phyloP scores from a whole-genome alignment of 192 early-diverging fungal species.

The Chytriomyces confervae region DNA sequence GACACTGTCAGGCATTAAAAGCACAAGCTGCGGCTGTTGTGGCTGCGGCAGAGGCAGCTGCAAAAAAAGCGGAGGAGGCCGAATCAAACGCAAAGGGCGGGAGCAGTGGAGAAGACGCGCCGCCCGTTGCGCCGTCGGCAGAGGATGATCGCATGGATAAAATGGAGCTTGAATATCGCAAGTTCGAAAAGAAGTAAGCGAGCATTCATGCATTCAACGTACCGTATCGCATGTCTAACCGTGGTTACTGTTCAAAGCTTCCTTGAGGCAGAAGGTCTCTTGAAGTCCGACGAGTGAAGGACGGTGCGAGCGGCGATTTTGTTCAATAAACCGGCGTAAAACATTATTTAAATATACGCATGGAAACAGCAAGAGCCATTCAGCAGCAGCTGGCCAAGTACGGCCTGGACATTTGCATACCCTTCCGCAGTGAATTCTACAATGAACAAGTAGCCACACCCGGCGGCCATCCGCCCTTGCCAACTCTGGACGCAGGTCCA shows the following conservation, averaged over 20 bases:
- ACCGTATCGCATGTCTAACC: not conserved
- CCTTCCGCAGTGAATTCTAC: constrained; percentile 18
- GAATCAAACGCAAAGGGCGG: constrained; percentile 22
- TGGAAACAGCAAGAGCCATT: too few species aligned
- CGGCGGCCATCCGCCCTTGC: not conserved
- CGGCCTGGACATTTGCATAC: constrained; percentile 5
- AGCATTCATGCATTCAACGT: too few species aligned
- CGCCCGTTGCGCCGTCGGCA: not conserved
- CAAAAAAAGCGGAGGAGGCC: constrained; percentile 7
- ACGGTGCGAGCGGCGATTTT: not conserved
- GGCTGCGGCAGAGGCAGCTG: constrained; percentile 8
- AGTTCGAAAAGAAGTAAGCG: constrained; percentile 45
- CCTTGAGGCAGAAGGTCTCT: constrained; percentile 20
- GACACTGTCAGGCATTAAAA: constrained; percentile 10
- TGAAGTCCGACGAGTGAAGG: not conserved
- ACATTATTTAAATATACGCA: too few species aligned
- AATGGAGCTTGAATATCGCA: constrained; percentile 45
- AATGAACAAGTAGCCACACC: not conserved
- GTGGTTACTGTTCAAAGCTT: constrained; percentile 14
- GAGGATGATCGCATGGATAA: constrained; percentile 45
- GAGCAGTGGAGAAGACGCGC: constrained; percentile 7
- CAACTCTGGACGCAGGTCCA: not conserved
- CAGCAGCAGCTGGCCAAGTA: not conserved
- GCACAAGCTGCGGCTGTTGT: constrained; percentile 4
- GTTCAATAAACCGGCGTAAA: too few species aligned